Percentiles rank a stretch among this genome's conserved stretches.
Evolutionary conservation across 441 rosid genomes (phyloP).

Genomic region (Croton setiger): DNA sequence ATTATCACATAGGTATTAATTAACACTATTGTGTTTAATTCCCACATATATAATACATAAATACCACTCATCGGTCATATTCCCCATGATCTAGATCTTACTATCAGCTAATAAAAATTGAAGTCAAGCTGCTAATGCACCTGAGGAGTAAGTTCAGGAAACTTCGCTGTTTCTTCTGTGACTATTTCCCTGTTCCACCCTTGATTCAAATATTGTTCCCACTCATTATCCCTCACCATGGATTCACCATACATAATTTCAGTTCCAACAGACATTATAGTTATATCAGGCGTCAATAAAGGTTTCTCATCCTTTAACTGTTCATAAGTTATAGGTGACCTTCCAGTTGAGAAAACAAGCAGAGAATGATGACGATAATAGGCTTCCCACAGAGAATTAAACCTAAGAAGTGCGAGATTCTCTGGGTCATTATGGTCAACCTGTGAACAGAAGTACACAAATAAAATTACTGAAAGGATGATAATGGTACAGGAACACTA

Average conservation of each 20-base stretch:
- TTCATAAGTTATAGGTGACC: slow-evolving; percentile 60
- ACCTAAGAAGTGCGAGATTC: slow-evolving; percentile 60
- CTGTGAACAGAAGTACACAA: slow-evolving; percentile 30
- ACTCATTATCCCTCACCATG: slow-evolving; percentile 75
- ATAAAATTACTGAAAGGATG: slow-evolving; percentile 4
- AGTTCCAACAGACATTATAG: slow-evolving; percentile 90
- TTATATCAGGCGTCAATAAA: slow-evolving; percentile 83
- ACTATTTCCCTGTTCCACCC: slow-evolving; percentile 73
- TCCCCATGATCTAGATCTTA: background rate
- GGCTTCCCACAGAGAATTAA: slow-evolving; percentile 87
- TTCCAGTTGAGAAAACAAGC: slow-evolving; percentile 79
- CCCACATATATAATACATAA: background rate
- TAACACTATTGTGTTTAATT: background rate
- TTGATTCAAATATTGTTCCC: slow-evolving; percentile 66
- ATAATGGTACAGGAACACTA: background rate
- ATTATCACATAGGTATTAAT: background rate
- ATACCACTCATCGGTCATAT: background rate
- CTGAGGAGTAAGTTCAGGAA: slow-evolving; percentile 79
- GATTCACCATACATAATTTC: slow-evolving; percentile 80
- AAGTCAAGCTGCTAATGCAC: slow-evolving; percentile 27
- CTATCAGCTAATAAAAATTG: background rate
- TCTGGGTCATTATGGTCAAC: slow-evolving; percentile 87
- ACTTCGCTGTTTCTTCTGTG: slow-evolving; percentile 64
- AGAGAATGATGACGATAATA: slow-evolving; percentile 65
- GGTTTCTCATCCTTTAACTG: slow-evolving; percentile 64